These are phyloP conservation scores for Kodamaea lidongshanica DNA, from an alignment of 805 yeast genomes.

Conservation along the genomic window DNA sequence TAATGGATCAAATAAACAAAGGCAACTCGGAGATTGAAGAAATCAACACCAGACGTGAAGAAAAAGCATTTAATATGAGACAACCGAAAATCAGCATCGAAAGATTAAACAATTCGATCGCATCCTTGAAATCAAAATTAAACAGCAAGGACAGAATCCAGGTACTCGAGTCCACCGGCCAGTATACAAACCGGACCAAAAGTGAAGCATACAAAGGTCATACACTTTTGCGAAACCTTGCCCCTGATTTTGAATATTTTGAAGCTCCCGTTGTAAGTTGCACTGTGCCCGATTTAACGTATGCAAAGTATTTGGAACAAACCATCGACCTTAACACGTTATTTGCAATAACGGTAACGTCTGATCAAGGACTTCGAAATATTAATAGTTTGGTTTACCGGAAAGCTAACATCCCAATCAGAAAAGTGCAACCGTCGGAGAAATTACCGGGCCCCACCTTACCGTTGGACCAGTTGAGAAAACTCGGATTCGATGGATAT, in stretches of 20 bases:
- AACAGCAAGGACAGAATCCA: slow-evolving; percentile 47
- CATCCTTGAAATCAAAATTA: slow-evolving; percentile 16
- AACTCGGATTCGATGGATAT: slow-evolving; percentile 75
- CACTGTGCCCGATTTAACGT: slow-evolving; percentile 41
- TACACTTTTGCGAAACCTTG: slow-evolving; percentile 34
- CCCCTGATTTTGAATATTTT: slow-evolving; percentile 40
- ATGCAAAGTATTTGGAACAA: slow-evolving; percentile 53
- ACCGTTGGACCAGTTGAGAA: slow-evolving; percentile 28
- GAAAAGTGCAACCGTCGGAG: slow-evolving; percentile 20
- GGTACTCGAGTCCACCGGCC: slow-evolving; percentile 31
- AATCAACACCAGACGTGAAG: slow-evolving; percentile 8
- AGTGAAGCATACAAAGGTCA: slow-evolving; percentile 29
- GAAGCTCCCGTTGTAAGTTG: slow-evolving; percentile 75
- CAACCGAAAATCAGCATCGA: slow-evolving; percentile 5
- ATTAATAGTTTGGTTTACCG: slow-evolving; percentile 35
- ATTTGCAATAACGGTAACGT: slow-evolving; percentile 57
- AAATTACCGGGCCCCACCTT: slow-evolving; percentile 14
- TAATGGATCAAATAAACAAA: slow-evolving; percentile 16
- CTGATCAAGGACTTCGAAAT: slow-evolving; percentile 42
- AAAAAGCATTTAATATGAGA: slow-evolving; percentile 9
- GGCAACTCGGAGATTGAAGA: slow-evolving; percentile 18
- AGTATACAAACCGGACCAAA: slow-evolving; percentile 27
- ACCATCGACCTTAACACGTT: slow-evolving; percentile 49
- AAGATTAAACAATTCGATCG: slow-evolving; percentile 11
- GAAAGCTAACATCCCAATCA: slow-evolving; percentile 47